phyloP scores from a whole-genome alignment of 352 stramenopile species.

The Aphanomyces invadans region DNA sequence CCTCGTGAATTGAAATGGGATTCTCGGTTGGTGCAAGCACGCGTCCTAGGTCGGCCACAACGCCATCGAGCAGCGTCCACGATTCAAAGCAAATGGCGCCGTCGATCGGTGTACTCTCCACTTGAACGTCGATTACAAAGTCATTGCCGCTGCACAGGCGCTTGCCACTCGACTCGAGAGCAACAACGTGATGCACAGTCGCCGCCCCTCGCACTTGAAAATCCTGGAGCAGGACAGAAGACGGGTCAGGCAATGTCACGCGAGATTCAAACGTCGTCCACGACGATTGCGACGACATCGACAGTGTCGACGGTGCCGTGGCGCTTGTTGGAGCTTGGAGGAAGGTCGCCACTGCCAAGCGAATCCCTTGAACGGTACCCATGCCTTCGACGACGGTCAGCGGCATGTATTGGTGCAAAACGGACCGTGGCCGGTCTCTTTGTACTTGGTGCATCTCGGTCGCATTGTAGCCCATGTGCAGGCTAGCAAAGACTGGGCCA shows the following conservation, averaged over 20 bases:
- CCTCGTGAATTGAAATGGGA: too few relatives aligned
- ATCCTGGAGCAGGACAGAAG: not conserved
- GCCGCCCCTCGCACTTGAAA: not conserved
- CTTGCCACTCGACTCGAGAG: not conserved
- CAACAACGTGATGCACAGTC: not conserved
- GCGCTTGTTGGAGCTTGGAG: too few relatives aligned
- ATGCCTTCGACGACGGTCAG: not conserved
- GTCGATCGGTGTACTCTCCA: not conserved
- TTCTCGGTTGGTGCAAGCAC: not conserved
- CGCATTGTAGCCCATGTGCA: not conserved
- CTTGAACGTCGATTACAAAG: not conserved
- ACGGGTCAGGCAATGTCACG: not conserved
- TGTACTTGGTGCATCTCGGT: not conserved
- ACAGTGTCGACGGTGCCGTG: too few relatives aligned
- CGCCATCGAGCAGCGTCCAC: not conserved
- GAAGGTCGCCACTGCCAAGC: not conserved
- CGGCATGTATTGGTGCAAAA: constrained; percentile 12
- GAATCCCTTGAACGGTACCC: not conserved
- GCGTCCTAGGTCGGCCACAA: not conserved
- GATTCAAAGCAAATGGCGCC: not conserved
- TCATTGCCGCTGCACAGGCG: not conserved
- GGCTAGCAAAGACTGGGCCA: constrained; percentile 5
- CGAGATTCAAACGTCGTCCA: not conserved
- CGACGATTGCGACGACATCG: too few relatives aligned
- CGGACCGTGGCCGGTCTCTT: not conserved